Conservation (phyloP, 208 protist genomes). For the Leptomonas seymouri region DNA sequence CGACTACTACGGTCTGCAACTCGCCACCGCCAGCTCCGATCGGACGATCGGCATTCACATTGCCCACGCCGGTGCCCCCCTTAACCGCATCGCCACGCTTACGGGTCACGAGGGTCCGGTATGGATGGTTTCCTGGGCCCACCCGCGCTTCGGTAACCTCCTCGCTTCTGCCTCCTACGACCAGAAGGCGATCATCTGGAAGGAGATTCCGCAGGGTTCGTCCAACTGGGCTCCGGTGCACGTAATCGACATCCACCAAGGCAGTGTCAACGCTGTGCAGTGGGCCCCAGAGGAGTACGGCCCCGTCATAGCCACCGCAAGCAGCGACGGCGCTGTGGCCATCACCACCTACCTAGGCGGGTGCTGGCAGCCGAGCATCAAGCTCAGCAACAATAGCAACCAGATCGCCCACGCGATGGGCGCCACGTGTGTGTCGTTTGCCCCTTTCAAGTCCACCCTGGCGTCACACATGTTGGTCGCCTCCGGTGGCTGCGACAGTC, state of each 20-base stretch:
- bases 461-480: conserved; percentile 51
- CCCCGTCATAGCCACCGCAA: conserved; percentile 67
- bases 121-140: conserved; percentile 98
- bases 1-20: conserved; percentile 97
- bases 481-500: conserved; percentile 82
- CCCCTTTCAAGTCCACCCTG: conserved; percentile 45
- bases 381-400: conserved; percentile 80
- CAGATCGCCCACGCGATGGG: conserved; percentile 89
- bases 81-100: conserved; percentile 70
- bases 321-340: conserved; percentile 79
- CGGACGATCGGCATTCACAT: conserved; percentile 96
- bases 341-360: conserved; percentile 64
- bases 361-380: conserved; percentile 73
- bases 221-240: conserved; percentile 65
- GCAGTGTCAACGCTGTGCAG: conserved; percentile 80
- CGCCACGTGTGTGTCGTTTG: conserved; percentile 76
- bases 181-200: conserved; percentile 97
- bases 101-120: conserved; percentile 97
- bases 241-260: conserved; percentile 72
- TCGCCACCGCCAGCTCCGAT: conserved; percentile 98
- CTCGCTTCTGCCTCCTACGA: conserved; percentile 98
- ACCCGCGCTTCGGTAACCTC: conserved; percentile 97
- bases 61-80: conserved; percentile 49
- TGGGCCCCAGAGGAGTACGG: conserved; percentile 83
- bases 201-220: conserved; percentile 49